These are phyloP conservation scores for Blastomyces percursus DNA, from an alignment of 2,329 filamentous ascomycete genomes.

Conservation along the genomic window DNA sequence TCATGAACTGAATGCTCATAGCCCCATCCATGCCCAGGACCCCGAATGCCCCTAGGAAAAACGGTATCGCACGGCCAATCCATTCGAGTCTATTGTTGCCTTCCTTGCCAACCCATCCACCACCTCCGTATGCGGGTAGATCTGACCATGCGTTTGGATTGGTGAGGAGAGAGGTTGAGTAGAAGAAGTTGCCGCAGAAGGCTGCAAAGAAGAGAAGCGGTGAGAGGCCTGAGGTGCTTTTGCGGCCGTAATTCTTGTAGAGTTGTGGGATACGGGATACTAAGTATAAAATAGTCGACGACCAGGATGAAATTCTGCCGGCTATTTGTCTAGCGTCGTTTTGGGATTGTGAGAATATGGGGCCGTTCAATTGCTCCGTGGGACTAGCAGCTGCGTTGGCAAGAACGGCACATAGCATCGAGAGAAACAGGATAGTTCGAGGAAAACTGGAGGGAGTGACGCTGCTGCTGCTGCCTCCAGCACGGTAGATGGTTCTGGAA, in stretches of 20 bases:
- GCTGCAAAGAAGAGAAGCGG: constrained; percentile 55
- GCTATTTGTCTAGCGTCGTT: constrained; percentile 32
- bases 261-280: constrained; percentile 53
- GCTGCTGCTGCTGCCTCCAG: constrained; percentile 18
- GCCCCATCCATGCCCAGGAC: constrained; percentile 52
- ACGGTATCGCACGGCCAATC: constrained; percentile 49
- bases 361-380: constrained; percentile 13
- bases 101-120: constrained; percentile 48
- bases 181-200: constrained; percentile 58
- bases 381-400: constrained; percentile 31
- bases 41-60: constrained; percentile 56
- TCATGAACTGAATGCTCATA: constrained; percentile 52
- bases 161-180: constrained; percentile 50
- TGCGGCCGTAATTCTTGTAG: constrained; percentile 53
- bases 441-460: constrained; percentile 28
- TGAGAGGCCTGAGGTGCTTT: constrained; percentile 53
- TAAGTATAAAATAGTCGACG: constrained; percentile 47
- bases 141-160: constrained; percentile 54
- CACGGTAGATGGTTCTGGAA: constrained; percentile 20
- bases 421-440: constrained; percentile 35
- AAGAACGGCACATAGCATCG: constrained; percentile 35
- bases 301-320: constrained; percentile 46
- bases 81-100: constrained; percentile 47
- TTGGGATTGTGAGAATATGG: constrained; percentile 15
- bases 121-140: constrained; percentile 45